phyloP scores from a whole-genome alignment of 2,329 filamentous ascomycete genomes.

The Fusarium citri region DNA sequence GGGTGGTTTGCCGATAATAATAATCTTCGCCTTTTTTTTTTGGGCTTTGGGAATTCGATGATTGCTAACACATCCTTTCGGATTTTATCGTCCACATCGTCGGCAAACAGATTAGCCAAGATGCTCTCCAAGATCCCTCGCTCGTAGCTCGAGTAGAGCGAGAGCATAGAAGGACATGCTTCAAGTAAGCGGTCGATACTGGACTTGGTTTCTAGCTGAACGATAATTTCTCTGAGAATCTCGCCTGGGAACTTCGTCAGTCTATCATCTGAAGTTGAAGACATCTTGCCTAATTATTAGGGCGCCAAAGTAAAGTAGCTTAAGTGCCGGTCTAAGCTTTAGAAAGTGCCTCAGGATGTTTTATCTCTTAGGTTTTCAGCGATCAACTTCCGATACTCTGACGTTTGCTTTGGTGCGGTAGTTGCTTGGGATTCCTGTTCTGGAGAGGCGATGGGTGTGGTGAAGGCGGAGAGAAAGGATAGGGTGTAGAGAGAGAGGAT shows the following conservation, averaged over 20 bases:
- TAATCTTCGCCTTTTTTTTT: too few relatives aligned
- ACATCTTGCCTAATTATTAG: neutral
- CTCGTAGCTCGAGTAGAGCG: neutral
- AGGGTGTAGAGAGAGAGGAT: neutral
- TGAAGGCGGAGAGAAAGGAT: neutral
- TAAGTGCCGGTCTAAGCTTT: neutral
- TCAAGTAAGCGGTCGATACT: neutral
- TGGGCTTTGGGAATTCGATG: neutral
- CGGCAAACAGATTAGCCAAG: neutral
- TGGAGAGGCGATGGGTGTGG: neutral
- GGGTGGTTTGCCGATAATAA: too few relatives aligned
- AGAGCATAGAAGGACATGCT: neutral
- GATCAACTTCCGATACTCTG: neutral
- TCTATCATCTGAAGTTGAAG: neutral
- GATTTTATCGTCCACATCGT: neutral
- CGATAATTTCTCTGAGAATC: neutral
- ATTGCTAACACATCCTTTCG: neutral
- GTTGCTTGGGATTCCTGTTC: neutral
- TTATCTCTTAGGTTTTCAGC: neutral
- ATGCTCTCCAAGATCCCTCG: neutral
- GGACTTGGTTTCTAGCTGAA: neutral
- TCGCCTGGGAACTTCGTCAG: neutral
- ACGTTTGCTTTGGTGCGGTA: neutral
- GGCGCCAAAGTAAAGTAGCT: neutral
- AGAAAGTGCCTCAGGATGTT: neutral